Evolutionary conservation across 495 filamentous ascomycete genomes (phyloP).

Genomic region (Penicillium crystallinum): DNA sequence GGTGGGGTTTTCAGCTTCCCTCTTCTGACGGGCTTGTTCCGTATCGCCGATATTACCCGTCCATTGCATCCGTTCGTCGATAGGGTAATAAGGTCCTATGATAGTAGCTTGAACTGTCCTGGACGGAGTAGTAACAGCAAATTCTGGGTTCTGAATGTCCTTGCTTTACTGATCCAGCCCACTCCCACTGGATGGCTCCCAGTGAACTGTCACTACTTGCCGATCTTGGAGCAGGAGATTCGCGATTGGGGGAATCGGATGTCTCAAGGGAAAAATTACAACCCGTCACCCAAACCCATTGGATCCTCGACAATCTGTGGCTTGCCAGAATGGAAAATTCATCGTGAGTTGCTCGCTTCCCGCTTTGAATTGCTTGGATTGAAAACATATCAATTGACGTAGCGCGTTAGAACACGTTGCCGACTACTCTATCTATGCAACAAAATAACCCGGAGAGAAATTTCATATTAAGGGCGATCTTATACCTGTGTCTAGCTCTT

Average conservation of each 20-base stretch:
- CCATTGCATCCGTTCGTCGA: conserved; percentile 1
- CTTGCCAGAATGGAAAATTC: not conserved
- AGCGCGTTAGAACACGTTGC: not conserved
- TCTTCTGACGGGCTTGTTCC: conserved; percentile 16
- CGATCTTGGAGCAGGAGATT: conserved; percentile 9
- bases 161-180: conserved; percentile 4
- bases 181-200: conserved; percentile 1
- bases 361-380: no score
- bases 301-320: conserved; percentile 8
- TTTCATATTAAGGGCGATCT: not conserved
- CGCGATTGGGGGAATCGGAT: conserved; percentile 14
- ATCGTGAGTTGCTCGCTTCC: not conserved
- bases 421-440: not conserved
- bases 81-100: conserved; percentile 2
- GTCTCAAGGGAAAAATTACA: not conserved
- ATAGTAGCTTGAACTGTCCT: conserved; percentile 4
- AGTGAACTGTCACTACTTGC: conserved; percentile 8
- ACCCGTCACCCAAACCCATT: conserved; percentile 10
- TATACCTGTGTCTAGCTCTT: not conserved
- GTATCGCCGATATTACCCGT: conserved; percentile 7
- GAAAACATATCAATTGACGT: not conserved
- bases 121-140: conserved; percentile 8
- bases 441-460: not conserved
- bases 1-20: conserved; percentile 8
- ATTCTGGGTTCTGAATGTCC: conserved; percentile 11